These are phyloP conservation scores for Zoysia matrella DNA, from an alignment of 202 grass and related monocot species.

Conservation along the genomic window DNA sequence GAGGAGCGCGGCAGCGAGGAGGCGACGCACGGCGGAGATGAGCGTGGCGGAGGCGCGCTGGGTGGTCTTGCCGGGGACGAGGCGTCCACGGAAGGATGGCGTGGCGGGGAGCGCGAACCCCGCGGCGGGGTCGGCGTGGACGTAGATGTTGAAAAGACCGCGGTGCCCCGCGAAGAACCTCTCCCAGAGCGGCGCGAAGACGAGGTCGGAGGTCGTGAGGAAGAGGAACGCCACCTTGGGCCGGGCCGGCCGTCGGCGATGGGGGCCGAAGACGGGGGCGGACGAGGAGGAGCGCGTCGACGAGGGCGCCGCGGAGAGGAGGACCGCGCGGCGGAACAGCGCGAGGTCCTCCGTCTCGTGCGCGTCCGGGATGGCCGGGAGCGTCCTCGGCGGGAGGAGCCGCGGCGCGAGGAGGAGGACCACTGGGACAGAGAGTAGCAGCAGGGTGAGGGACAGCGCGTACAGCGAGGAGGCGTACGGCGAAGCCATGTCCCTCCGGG, in stretches of 20 bases:
- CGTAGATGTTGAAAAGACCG: too few species aligned
- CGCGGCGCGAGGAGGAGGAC: slow-evolving; percentile 77
- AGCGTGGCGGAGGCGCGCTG: slow-evolving; percentile 68
- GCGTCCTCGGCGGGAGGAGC: slow-evolving; percentile 66
- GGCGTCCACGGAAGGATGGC: slow-evolving; percentile 51
- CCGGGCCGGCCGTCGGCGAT: not conserved
- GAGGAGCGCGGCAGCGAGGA: slow-evolving; percentile 68
- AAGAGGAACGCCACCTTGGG: slow-evolving; percentile 81
- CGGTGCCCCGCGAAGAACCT: slow-evolving; percentile 48
- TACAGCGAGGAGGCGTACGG: slow-evolving; percentile 32
- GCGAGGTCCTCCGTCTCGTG: slow-evolving; percentile 84
- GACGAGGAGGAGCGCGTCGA: not conserved
- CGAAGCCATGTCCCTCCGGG: slow-evolving; percentile 26
- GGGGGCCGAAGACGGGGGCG: slow-evolving; percentile 12
- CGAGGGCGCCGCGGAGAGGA: slow-evolving; percentile 56
- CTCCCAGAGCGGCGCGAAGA: slow-evolving; percentile 83
- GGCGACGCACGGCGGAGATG: slow-evolving; percentile 70
- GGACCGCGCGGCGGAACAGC: slow-evolving; percentile 67
- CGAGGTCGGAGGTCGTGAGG: slow-evolving; percentile 76
- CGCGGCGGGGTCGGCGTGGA: too few species aligned
- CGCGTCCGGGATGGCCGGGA: slow-evolving; percentile 78
- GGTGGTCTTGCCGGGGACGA: slow-evolving; percentile 57
- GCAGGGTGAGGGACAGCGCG: slow-evolving; percentile 54
- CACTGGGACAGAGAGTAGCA: slow-evolving; percentile 65
- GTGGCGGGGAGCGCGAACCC: slow-evolving; percentile 33